These are phyloP conservation scores for Acanthamoeba lenticulata DNA, from an alignment of 208 protist genomes.

Conservation along the genomic window DNA sequence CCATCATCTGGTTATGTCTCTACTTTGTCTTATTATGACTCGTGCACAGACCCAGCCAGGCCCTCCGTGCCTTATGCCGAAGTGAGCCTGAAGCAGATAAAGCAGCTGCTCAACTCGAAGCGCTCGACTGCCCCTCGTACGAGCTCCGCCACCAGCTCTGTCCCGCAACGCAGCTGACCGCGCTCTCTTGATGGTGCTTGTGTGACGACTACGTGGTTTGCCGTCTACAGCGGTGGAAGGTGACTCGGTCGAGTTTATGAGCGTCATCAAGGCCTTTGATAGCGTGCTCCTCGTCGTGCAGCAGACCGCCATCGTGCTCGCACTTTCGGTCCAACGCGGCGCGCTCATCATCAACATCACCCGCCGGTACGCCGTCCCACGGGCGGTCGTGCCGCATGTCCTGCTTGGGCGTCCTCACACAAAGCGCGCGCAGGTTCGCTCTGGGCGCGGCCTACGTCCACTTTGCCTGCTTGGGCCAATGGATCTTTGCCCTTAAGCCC, in stretches of 20 bases:
- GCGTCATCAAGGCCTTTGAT: neutral
- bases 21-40: neutral
- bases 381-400: neutral
- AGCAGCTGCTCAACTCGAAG: neutral
- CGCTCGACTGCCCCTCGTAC: neutral
- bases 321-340: neutral
- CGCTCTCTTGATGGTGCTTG: neutral
- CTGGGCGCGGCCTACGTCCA: neutral
- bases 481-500: neutral
- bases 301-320: neutral
- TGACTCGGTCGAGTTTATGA: neutral
- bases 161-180: neutral
- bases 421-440: neutral
- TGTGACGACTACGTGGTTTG: no score
- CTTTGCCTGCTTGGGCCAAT: neutral
- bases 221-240: constrained; percentile 24
- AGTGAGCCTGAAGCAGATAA: neutral
- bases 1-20: neutral
- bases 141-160: neutral
- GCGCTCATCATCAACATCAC: neutral
- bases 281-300: constrained; percentile 10
- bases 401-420: neutral
- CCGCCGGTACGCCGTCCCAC: neutral
- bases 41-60: neutral
- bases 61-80: neutral